Evolutionary conservation across 495 filamentous ascomycete species (phyloP), one percentile per base, ranked within the genome.

Genomic region (Xylaria scruposa): DNA sequence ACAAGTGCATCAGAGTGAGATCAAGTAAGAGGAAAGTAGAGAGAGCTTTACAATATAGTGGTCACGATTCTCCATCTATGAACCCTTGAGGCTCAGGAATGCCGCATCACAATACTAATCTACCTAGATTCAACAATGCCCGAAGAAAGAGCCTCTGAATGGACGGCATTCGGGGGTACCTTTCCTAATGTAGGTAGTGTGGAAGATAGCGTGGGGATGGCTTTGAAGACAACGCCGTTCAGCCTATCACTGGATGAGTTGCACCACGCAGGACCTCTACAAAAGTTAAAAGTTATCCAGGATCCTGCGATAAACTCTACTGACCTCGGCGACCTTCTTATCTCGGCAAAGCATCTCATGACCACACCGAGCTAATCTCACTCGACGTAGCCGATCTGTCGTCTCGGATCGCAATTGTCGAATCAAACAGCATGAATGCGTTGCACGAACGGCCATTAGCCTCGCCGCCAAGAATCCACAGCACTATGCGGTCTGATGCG

Each of bases 291-390:
- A 33, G 26, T 19, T 33, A 6, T 59, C 56, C 26, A 24, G 56
- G 56, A 5, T 8, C 31, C 58, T 60, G 58, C 58, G 31, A 63
- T 40, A 15, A 33, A 63, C 60, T 63, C 21, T 44, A 63, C 4
- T 10, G n/a, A 26, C 17, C 38, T 44, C 44, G 60, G 38, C 38
- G 19, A 56, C 49, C 65, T 67, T 67, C 64, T 67, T 67, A 56
- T 67, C 65, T 67, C 33, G 65, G 65, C 15, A 38, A 54, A 67
- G 65, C 49, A 67, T 67, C 49, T 67, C 63, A 53, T 67, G 63
- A 53, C 47, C 53, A 31, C 10, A 17, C 31, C 26, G 19, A 53
- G 47, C 63, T 67, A 67, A 40, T 42, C 13, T 36, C 9, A 10
- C 47, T 44, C 12, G 49, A n/a, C 24, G 29, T 21, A 44, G 47